Evolutionary conservation across 169 alveolate genomes (phyloP).

Genomic region (Plasmodium inui): DNA sequence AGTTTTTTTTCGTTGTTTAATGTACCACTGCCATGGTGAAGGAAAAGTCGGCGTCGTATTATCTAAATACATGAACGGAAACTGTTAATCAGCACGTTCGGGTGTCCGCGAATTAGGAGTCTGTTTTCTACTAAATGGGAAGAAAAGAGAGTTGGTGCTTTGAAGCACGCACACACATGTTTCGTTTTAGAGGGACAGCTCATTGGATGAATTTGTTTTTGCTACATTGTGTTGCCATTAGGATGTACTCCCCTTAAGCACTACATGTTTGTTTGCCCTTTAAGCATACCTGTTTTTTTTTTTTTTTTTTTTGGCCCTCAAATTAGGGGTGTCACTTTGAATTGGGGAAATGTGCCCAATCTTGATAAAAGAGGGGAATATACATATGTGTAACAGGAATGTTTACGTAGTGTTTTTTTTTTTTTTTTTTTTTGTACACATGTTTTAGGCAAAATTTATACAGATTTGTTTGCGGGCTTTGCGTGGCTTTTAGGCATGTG

Average conservation of each 20-base stretch:
- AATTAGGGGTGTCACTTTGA: background rate
- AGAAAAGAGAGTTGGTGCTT: background rate
- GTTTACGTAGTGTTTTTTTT: background rate
- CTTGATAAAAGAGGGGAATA: background rate
- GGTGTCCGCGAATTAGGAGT: background rate
- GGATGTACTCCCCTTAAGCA: background rate
- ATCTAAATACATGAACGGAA: background rate
- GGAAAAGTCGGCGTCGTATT: background rate
- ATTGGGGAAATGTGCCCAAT: background rate
- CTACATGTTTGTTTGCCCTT: background rate
- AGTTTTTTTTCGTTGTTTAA: background rate
- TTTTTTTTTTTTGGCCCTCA: background rate
- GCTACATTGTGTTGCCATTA: background rate
- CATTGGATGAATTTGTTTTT: background rate
- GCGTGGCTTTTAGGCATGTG: background rate
- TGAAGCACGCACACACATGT: background rate
- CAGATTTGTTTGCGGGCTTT: background rate
- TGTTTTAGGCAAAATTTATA: background rate
- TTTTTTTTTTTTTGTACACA: background rate
- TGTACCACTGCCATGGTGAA: slow-evolving; percentile 72
- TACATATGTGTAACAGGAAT: background rate
- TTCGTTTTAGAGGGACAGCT: background rate
- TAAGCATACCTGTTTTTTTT: background rate
- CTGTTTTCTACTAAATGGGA: background rate
- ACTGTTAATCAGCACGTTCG: background rate